Base-by-base conservation (phyloP, 2,329 filamentous ascomycete species). In the Epichloe gansuensis region DNA sequence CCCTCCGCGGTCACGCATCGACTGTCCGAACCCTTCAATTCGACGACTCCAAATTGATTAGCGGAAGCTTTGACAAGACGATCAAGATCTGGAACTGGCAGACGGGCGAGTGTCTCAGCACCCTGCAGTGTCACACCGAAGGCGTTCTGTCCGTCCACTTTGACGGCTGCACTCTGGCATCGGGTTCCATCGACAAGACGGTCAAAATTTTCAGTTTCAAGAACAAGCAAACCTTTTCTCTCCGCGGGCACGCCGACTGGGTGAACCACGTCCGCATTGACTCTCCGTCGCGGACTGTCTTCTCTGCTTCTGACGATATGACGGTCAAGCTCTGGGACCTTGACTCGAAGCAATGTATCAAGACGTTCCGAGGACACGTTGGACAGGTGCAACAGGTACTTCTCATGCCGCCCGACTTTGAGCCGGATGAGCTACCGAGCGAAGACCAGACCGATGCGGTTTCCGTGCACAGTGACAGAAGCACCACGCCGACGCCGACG, bases 81-180 rank as follows among this genome's bases (percentile, higher is more conserved):
- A 78, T 98, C 61, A 90, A 87, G 64, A 82, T 98, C 36, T 98
- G 93, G 93, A 95, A 98, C 64, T 96, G 90, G 89, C 81, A 86
- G 55, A 96, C 89, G 0, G 93, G 93, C 46, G 81, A 89, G 60
- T 89, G 88, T 60, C 77, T 96, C 52, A 86, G 84, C 47, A 95
- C 85, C 0, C 82, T 95, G 51, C 77, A 79, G 12, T 85, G 85
- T 23, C 93, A 97, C 63, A 80, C 76, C 17, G 84, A 83, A 38
- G 90, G 90, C 12, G 86, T 98, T 27, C 85, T 97, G 56, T 84
- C 84, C 23, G 77, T 97, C 8, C 87, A 97, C 68, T 95, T 94
- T 65, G 88, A 90, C 54, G 83, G 81, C 21, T 87, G 87, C 52
- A 82, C 89, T 47, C 76, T 97, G 17, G 91, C 88, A 0, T 94